phyloP scores from a whole-genome alignment of 345 rosid species.

The Garcia nutans region DNA sequence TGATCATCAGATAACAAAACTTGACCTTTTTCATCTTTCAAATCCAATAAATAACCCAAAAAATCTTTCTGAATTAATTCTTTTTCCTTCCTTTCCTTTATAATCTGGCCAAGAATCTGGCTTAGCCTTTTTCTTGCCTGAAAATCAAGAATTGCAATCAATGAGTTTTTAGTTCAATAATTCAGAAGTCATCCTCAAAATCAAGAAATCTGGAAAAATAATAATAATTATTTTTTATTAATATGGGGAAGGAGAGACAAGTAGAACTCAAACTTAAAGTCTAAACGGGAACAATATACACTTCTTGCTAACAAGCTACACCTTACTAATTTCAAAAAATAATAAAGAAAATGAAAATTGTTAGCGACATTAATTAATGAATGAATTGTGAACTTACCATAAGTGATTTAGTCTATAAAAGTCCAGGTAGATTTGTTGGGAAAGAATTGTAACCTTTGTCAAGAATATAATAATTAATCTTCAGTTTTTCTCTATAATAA shows the following conservation, averaged over 20 bases:
- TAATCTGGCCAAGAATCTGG: constrained; percentile 54
- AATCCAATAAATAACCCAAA: constrained; percentile 55
- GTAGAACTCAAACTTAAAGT: no score
- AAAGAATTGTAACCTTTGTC: constrained; percentile 89
- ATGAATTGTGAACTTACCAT: constrained; percentile 39
- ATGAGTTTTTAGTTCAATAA: no score
- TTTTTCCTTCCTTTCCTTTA: constrained; percentile 61
- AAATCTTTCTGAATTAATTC: constrained; percentile 40
- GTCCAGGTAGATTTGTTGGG: constrained; percentile 68
- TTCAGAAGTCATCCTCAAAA: no score
- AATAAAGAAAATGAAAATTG: background rate
- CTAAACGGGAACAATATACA: no score
- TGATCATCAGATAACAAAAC: constrained; percentile 45
- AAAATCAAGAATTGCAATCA: background rate
- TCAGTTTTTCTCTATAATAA: constrained; percentile 47
- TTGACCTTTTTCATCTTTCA: constrained; percentile 45
- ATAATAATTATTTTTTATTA: no score
- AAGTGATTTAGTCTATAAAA: constrained; percentile 63
- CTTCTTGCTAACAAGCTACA: no score
- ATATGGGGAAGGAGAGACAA: no score
- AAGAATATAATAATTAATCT: constrained; percentile 55
- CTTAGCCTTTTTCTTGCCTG: constrained; percentile 75
- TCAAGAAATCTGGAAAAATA: no score
- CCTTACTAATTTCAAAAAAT: no score
- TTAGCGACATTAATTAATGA: background rate